Percentiles rank a stretch among this genome's conserved stretches.
phyloP scores from a whole-genome alignment of 73 alveolate genomes.

The Urostyla sp. region DNA sequence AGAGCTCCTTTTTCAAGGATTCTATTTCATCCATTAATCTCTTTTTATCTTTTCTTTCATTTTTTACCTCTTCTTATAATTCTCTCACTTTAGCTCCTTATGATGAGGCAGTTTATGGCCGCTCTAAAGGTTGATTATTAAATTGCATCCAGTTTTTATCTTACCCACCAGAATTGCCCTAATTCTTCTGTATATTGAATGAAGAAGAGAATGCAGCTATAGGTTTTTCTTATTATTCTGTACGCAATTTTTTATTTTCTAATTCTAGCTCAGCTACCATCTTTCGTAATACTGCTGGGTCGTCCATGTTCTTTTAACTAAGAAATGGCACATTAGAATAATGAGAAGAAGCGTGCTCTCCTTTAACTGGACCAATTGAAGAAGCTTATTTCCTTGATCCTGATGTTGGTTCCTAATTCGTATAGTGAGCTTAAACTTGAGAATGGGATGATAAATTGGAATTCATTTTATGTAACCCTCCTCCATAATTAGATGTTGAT shows the following conservation, averaged over 20 bases:
- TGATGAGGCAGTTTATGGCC: constrained; percentile 63
- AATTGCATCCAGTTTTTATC: constrained; percentile 50
- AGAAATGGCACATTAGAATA: too few relatives aligned
- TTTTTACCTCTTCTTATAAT: constrained; percentile 61
- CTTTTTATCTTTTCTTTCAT: constrained; percentile 57
- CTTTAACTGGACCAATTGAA: too few relatives aligned
- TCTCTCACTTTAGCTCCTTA: constrained; percentile 28
- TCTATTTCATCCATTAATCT: constrained; percentile 50
- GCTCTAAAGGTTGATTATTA: constrained; percentile 44
- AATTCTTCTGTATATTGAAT: background rate
- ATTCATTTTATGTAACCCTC: too few relatives aligned
- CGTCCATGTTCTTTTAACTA: constrained; percentile 26
- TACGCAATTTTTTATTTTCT: constrained; percentile 36
- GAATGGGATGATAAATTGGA: too few relatives aligned
- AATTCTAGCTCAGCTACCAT: constrained; percentile 42
- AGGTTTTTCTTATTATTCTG: background rate
- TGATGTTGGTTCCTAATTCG: too few relatives aligned
- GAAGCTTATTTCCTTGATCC: too few relatives aligned
- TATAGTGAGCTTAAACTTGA: too few relatives aligned
- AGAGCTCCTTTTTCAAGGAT: constrained; percentile 51
- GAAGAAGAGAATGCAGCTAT: background rate
- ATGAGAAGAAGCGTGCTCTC: too few relatives aligned
- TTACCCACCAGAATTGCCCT: background rate
- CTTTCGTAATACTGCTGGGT: constrained; percentile 34
- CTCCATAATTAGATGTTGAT: background rate